Evolutionary conservation across 2,329 filamentous ascomycete genomes (phyloP), one percentile per base, ranked within the genome.

Genomic region (Cyphellophora attinorum): DNA sequence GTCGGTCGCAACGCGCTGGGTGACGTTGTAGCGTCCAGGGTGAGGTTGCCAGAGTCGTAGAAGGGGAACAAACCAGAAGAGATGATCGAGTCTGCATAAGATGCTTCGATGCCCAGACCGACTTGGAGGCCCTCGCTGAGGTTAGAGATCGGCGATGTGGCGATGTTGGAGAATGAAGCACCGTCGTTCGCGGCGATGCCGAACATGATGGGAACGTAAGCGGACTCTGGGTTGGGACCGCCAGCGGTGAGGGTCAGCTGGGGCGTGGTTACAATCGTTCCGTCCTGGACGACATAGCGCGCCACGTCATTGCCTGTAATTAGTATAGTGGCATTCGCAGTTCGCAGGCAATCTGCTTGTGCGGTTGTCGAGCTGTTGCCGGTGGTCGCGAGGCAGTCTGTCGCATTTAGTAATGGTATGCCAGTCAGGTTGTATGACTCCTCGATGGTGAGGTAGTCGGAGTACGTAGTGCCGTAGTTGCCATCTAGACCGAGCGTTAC

Each of bases 401-500:
- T 62, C 4, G 60, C 62, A 3, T 52, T 44, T 37, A 78, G 65
- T 33, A 79, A 66, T 2, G 63, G 57, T n/a, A 62, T 59, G 0
- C 67, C 72, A 1, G 61, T 66, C 0, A 62, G 57, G 2, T 59
- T 48, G 47, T 70, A 65, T 14, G 68, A 67, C 38, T 75, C 55
- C 3, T 62, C 52, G 38, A 77, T 66, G 3, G 72, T 75, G 45
- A 69, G 68, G 54, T 77, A 79, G 15, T 64, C 61, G 8, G 68
- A 72, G 51, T 76, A 79, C 0, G 69, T 66, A 1, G 67, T 70
- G 8, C 70, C 72, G 38, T 76, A 76, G 47, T 70, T 62, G n/a
- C 70, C 67, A 2, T 54, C 60, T 2, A 71, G 62, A 2, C 72
- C 73, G 2, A 75, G 62, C 1, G 66, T 67, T 17, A 72, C 68